Percentiles rank a stretch among this genome's conserved stretches.
Conservation (phyloP, 31 red algal genomes). For the Asparagopsis taxiformis region DNA sequence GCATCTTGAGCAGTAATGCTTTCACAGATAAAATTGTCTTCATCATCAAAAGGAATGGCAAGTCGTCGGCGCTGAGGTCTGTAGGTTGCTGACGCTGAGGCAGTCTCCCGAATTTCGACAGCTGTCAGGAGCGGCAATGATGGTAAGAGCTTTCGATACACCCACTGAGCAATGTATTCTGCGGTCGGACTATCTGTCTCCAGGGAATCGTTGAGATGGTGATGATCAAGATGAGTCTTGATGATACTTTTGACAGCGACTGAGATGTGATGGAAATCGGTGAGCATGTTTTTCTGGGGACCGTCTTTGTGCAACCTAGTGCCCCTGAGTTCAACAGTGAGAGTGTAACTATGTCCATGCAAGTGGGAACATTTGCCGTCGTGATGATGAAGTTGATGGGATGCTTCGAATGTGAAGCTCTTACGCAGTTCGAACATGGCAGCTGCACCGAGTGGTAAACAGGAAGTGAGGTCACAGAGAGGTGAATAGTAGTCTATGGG, state of each 20-base stretch:
- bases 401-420: constrained; percentile 84
- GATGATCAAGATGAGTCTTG: constrained; percentile 76
- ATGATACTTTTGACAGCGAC: constrained; percentile 31
- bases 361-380: constrained; percentile 83
- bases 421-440: constrained; percentile 79
- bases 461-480: no score
- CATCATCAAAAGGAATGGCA: no score
- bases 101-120: constrained; percentile 40
- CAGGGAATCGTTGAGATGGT: constrained; percentile 83
- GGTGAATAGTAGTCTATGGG: no score
- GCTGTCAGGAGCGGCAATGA: constrained; percentile 34
- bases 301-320: constrained; percentile 43
- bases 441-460: no score
- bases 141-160: constrained; percentile 47
- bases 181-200: constrained; percentile 87
- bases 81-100: constrained; percentile 17
- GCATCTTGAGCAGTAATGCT: no score
- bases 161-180: constrained; percentile 87
- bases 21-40: no score
- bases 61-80: no score
- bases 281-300: constrained; percentile 70
- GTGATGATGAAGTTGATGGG: constrained; percentile 77
- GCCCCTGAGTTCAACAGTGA: constrained; percentile 48
- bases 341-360: constrained; percentile 90
- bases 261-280: constrained; percentile 79